Percentiles rank a stretch among this genome's conserved stretches.
These are phyloP conservation scores for Kazachstania psychrophila DNA, from an alignment of 805 yeast genomes.

Conservation along the genomic window DNA sequence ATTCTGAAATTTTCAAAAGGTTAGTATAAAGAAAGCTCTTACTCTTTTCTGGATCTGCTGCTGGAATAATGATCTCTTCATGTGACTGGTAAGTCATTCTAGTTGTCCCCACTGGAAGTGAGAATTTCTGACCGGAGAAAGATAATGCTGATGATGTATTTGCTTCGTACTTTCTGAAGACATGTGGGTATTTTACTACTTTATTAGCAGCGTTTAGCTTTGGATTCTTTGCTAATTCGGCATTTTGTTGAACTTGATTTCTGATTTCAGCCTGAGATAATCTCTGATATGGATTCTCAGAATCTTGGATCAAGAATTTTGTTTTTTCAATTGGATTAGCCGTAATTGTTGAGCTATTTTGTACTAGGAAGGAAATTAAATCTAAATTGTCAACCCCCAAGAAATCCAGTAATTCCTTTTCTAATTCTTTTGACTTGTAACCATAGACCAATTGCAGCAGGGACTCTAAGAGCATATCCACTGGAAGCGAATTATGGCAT, in stretches of 20 bases:
- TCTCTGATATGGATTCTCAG: conserved; percentile 25
- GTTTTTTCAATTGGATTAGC: conserved; percentile 14
- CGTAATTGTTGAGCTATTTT: conserved; percentile 12
- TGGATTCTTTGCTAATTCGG: conserved; percentile 40
- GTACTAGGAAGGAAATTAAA: conserved; percentile 42
- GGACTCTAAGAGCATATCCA: conserved; percentile 27
- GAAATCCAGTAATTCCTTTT: conserved; percentile 65
- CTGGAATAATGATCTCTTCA: conserved; percentile 82
- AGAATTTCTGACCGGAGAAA: conserved; percentile 69
- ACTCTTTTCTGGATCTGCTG: conserved; percentile 47
- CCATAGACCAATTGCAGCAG: conserved; percentile 24
- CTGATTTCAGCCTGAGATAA: conserved; percentile 49
- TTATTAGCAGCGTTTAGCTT: conserved; percentile 38
- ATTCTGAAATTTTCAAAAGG: conserved; percentile 47
- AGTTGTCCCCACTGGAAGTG: conserved; percentile 75
- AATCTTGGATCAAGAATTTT: conserved; percentile 12
- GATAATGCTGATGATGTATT: conserved; percentile 52
- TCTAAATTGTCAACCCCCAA: conserved; percentile 84
- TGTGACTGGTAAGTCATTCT: conserved; percentile 49
- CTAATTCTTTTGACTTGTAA: conserved; percentile 49
- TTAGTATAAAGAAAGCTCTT: conserved; percentile 33
- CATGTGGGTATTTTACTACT: conserved; percentile 70
- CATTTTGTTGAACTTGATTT: conserved; percentile 43
- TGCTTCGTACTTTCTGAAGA: conserved; percentile 60
- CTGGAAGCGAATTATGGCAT: conserved; percentile 25